A percentile compares a stretch with the other conserved stretches of the same genome.
Conservation (phyloP, 371 early-diverging fungal species). For the Chytridium lagenaria region DNA sequence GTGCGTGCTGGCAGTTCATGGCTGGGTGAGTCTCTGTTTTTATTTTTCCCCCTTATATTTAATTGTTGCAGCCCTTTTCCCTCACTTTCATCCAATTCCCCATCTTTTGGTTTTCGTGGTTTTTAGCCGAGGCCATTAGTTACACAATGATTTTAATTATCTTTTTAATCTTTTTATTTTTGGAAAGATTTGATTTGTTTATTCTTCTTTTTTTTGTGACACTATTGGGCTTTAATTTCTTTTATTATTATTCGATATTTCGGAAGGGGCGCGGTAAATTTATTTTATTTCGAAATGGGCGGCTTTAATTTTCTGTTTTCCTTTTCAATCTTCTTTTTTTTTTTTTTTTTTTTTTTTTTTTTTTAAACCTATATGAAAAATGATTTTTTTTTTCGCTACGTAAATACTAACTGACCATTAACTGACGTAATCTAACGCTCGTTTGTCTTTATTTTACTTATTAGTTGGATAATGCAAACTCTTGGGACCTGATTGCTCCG, state of each 20-base stretch:
- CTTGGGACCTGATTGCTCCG: constrained; percentile 41
- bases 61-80: neutral
- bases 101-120: neutral
- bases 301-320: neutral
- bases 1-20: constrained; percentile 21
- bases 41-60: neutral
- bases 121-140: neutral
- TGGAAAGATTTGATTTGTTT: too few species aligned
- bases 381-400: neutral
- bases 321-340: neutral
- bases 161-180: neutral
- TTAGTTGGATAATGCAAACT: constrained; percentile 47
- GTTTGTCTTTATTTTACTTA: constrained; percentile 1
- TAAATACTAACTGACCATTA: too few species aligned
- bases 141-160: too few species aligned
- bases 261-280: too few species aligned
- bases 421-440: neutral
- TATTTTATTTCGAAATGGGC: too few species aligned
- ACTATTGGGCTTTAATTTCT: too few species aligned
- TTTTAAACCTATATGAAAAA: neutral
- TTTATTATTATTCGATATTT: too few species aligned
- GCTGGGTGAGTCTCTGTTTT: constrained; percentile 9
- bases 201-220: too few species aligned
- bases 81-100: neutral
- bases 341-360: neutral